phyloP scores from a whole-genome alignment of 2,329 filamentous ascomycete species.

The Amauroascus niger region DNA sequence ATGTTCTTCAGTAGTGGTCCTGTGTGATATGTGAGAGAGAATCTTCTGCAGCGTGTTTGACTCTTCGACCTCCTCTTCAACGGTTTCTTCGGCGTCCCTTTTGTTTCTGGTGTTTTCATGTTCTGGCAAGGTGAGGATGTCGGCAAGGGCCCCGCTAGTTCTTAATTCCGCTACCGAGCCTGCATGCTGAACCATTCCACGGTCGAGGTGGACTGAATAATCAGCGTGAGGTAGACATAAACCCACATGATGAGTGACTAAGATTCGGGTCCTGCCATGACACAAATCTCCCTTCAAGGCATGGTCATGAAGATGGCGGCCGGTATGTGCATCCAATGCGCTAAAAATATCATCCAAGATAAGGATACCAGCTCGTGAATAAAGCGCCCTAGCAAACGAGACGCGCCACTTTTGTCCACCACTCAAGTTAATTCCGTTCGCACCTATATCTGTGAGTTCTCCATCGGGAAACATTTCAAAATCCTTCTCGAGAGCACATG shows the following conservation, averaged over 20 bases:
- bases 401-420: slow-evolving; percentile 78
- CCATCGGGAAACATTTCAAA: slow-evolving; percentile 66
- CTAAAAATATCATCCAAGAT: slow-evolving; percentile 78
- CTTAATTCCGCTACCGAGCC: slow-evolving; percentile 54
- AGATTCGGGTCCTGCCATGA: slow-evolving; percentile 59
- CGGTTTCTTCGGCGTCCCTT: slow-evolving; percentile 38
- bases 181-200: slow-evolving; percentile 55
- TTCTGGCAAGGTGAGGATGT: slow-evolving; percentile 33
- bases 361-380: slow-evolving; percentile 66
- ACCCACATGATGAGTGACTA: slow-evolving; percentile 71
- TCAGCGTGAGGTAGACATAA: slow-evolving; percentile 61
- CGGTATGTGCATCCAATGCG: slow-evolving; percentile 69
- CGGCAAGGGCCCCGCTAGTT: slow-evolving; percentile 33
- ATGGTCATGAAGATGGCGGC: slow-evolving; percentile 66
- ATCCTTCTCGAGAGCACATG: slow-evolving; percentile 66
- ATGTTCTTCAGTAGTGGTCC: slow-evolving; percentile 3
- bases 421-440: slow-evolving; percentile 74
- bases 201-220: slow-evolving; percentile 62
- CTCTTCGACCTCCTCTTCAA: slow-evolving; percentile 29
- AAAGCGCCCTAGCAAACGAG: slow-evolving; percentile 68
- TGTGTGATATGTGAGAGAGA: slow-evolving; percentile 21
- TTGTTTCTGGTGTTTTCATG: slow-evolving; percentile 42
- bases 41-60: slow-evolving; percentile 42
- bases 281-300: slow-evolving; percentile 64
- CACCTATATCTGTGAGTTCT: slow-evolving; percentile 70